Evolutionary conservation across 352 stramenopile genomes (phyloP), one percentile per base, ranked within the genome.

Genomic region (Pythium aquatile): DNA sequence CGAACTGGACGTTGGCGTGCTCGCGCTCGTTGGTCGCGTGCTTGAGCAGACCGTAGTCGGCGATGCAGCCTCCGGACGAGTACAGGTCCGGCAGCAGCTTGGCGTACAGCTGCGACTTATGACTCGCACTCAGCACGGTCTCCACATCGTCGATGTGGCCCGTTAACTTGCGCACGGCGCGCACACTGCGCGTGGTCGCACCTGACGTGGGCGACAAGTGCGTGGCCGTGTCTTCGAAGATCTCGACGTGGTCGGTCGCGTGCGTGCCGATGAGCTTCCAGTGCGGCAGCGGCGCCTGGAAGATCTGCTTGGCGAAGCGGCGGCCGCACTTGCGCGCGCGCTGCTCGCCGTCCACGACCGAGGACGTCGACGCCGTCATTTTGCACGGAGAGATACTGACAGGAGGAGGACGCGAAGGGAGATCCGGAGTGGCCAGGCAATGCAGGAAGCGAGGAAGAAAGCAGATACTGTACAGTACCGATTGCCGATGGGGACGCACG

Each of bases 21-120:
- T 92, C 83, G 48, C 76, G 73, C 61, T 92, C 83, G 39, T 73
- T 77, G n/a, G 81, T 92, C 17, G 70, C 66, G 55, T 89, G 79
- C 48, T 84, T 67, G 13, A 90, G 65, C 17, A 70, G 73, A 14
- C 70, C 60, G 30, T 88, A 90, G 33, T 76, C 69, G n/a, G 67
- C 65, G 11, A 83, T 72, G 24, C 59, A 64, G 0, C 76, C 76
- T 4, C 79, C 79, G 0, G 76, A 79, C 14, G 75, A 66, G 67
- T 79, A 85, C 33, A 76, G 73, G 4, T 72, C 61, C 0, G 78
- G 74, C 29, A 90, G 33, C 3, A 92, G 67, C 10, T 72, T 61
- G 1, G 73, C 70, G 20, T 85, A 66, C 5, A 87, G 61, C 17
- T 77, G 71, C 24, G 64, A 58, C 57, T 60, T 52, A 72, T 74